A percentile compares a stretch with the other conserved stretches of the same genome.
Evolutionary conservation across 352 stramenopile genomes (phyloP).

Genomic region (Phytopythium ostracodes): DNA sequence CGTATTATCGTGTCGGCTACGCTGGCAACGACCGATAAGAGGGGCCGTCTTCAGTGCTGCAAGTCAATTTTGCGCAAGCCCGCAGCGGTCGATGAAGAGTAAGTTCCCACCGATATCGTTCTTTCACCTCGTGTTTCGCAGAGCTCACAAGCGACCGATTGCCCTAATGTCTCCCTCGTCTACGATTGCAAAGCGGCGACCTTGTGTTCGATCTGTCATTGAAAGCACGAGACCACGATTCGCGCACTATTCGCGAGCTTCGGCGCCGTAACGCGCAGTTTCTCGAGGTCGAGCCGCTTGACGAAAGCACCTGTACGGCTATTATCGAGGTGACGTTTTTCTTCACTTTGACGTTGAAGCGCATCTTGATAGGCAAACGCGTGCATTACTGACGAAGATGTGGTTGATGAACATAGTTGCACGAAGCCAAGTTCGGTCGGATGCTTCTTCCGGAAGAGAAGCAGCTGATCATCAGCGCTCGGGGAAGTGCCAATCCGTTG

Average conservation of each 20-base stretch:
- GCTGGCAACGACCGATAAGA: slow-evolving; percentile 22
- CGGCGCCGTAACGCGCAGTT: slow-evolving; percentile 54
- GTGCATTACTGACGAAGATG: not conserved
- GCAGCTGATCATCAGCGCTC: slow-evolving; percentile 33
- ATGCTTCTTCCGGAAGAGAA: slow-evolving; percentile 34
- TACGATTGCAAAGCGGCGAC: slow-evolving; percentile 31
- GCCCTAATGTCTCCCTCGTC: too few relatives aligned
- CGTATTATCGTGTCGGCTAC: slow-evolving; percentile 73
- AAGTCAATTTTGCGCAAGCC: slow-evolving; percentile 40
- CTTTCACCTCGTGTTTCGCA: not conserved
- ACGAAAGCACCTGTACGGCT: slow-evolving; percentile 55
- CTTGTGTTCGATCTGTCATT: slow-evolving; percentile 62
- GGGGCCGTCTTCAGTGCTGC: slow-evolving; percentile 31
- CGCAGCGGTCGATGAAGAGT: slow-evolving; percentile 63
- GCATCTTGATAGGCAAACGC: not conserved
- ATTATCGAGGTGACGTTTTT: slow-evolving; percentile 39
- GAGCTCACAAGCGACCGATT: too few relatives aligned
- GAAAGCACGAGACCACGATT: slow-evolving; percentile 37
- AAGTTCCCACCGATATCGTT: slow-evolving; percentile 12
- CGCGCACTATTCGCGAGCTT: slow-evolving; percentile 72
- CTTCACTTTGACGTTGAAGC: not conserved
- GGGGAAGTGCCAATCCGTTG: slow-evolving; percentile 65
- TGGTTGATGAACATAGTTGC: slow-evolving; percentile 22
- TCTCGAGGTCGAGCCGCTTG: slow-evolving; percentile 63
- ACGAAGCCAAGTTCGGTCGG: slow-evolving; percentile 22